Evolutionary conservation across 352 stramenopile genomes (phyloP).

Genomic region (Peronospora farinosa): DNA sequence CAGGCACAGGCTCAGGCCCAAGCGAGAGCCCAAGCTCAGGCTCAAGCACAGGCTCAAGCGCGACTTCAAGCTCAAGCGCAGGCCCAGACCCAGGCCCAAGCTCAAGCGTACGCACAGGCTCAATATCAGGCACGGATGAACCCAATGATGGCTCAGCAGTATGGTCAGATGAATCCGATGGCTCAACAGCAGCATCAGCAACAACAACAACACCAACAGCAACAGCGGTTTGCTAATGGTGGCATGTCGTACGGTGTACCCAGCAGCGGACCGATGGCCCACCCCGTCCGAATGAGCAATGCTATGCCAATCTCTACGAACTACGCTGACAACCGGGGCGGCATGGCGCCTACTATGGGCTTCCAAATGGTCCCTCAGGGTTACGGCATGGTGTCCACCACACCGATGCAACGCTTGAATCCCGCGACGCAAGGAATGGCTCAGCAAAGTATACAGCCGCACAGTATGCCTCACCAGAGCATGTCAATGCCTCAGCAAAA

Average conservation of each 20-base stretch:
- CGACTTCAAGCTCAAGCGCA: conserved; percentile 20
- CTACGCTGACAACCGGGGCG: conserved; percentile 31
- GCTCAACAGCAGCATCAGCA: conserved; percentile 23
- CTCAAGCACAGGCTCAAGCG: conserved; percentile 21
- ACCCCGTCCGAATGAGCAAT: conserved; percentile 32
- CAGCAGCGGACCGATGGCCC: conserved; percentile 18
- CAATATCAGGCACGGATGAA: conserved; percentile 65
- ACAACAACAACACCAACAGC: conserved; percentile 35
- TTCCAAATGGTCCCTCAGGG: conserved; percentile 38
- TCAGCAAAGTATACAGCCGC: conserved; percentile 25
- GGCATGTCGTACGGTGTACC: conserved; percentile 33
- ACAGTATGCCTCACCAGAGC: conserved; percentile 25
- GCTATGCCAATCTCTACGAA: conserved; percentile 24
- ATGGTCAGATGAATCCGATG: conserved; percentile 36
- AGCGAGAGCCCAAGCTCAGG: conserved; percentile 22
- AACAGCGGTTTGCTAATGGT: conserved; percentile 38
- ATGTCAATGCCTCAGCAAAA: conserved; percentile 12
- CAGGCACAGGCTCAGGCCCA: conserved; percentile 25
- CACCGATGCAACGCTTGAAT: conserved; percentile 33
- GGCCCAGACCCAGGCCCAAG: conserved; percentile 18
- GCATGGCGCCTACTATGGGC: conserved; percentile 35
- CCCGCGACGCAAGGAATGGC: conserved; percentile 29
- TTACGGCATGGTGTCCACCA: conserved; percentile 45
- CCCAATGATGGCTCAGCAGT: conserved; percentile 38
- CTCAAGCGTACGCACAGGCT: conserved; percentile 33